Evolutionary conservation across 495 filamentous ascomycete genomes (phyloP), one percentile per base, ranked within the genome.

Genomic region (Entonaema liquescens): DNA sequence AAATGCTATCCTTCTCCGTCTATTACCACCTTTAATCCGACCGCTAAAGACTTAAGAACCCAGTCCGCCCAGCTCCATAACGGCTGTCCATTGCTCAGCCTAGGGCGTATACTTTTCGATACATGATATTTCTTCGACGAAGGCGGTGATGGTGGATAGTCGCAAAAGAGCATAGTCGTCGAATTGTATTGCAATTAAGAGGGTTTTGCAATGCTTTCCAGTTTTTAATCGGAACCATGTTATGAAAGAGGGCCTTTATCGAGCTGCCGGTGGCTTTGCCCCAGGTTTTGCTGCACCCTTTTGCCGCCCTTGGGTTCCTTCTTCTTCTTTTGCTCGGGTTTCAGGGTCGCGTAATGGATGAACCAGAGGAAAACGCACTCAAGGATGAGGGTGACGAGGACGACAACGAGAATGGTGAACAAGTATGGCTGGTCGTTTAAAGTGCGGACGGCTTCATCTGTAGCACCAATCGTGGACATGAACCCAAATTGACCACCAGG

Each of bases 391-490:
- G 68, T 71, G 74, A 85, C 68, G 33, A 85, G 78, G 56, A 81
- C 80, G 73, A 84, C 70, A 56, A 85, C 57, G 65, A 85, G 82
- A 42, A 81, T 81, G 57, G 80, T 83, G 80, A 85, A 84, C 40
- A 84, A 75, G 68, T 80, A 78, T 36, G 83, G 83, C 74, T 85
- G 83, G 76, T 85, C 83, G 77, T 85, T 85, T 60, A 85, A 77
- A n/a, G 79, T 79, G 60, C 82, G 81, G 53, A 85, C 81, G 68
- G 82, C 83, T 61, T 80, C 64, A n/a, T 77, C 76, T 4, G 83
- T 83, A 13, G 82, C 83, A 72, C 83, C 83, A 42, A 85, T 82
- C 56, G 69, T 78, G 76, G 47, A 23, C 58, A 85, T 80, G 78
- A 81, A 85, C 68, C 81, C 82, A 74, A 85, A 85, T 67, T 83